Conservation (phyloP, 2,329 filamentous ascomycete genomes). For the Calonectria hongkongensis region DNA sequence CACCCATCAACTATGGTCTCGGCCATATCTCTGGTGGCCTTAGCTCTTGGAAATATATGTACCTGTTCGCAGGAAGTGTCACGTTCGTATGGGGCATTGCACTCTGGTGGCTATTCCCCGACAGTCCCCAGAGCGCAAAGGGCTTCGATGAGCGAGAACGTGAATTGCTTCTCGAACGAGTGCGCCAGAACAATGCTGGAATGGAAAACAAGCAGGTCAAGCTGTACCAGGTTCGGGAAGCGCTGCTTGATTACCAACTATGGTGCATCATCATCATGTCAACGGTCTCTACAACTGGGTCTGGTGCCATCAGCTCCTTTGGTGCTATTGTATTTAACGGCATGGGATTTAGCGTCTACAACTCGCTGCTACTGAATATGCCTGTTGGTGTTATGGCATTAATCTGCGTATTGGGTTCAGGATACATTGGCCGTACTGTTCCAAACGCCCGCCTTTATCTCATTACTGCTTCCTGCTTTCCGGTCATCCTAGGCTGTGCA, state of each 20-base stretch:
- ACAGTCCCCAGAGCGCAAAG: constrained; percentile 63
- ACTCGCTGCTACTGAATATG: constrained; percentile 59
- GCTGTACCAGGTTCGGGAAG: constrained; percentile 68
- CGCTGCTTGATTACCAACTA: constrained; percentile 69
- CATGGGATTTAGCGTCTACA: constrained; percentile 59
- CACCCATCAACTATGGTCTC: constrained; percentile 66
- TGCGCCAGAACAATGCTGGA: constrained; percentile 69
- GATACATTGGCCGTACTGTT: constrained; percentile 53
- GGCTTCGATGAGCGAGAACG: constrained; percentile 50
- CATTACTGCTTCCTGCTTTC: constrained; percentile 52
- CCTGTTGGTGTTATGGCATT: constrained; percentile 57
- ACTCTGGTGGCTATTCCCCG: constrained; percentile 67
- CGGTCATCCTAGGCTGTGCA: constrained; percentile 55
- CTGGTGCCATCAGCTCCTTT: constrained; percentile 56
- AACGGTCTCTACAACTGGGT: constrained; percentile 56
- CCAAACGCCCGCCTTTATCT: constrained; percentile 53
- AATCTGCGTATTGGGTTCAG: constrained; percentile 56
- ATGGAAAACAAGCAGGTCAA: constrained; percentile 69
- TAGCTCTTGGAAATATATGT: constrained; percentile 71
- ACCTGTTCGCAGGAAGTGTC: constrained; percentile 68
- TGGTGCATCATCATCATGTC: constrained; percentile 61
- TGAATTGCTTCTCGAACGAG: constrained; percentile 75
- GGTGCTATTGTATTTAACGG: constrained; percentile 58
- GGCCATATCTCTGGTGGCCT: constrained; percentile 66
- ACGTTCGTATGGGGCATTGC: constrained; percentile 69